These are phyloP conservation scores for Gracilaria domingensis DNA, from an alignment of 23 red algal genomes.

Conservation along the genomic window DNA sequence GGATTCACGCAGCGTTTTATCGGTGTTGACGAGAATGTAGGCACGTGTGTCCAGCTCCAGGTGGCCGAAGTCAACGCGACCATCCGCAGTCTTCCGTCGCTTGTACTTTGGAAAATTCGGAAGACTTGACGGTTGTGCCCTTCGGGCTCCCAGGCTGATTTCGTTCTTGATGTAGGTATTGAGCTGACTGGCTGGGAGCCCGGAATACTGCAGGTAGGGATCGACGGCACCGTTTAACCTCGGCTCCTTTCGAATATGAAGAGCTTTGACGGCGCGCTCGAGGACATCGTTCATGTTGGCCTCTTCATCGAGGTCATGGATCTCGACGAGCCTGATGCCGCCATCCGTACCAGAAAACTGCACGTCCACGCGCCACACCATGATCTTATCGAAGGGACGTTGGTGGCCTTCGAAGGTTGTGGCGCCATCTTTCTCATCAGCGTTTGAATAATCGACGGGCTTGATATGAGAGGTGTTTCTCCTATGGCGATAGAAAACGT, in stretches of 20 bases:
- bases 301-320: constrained; percentile 26
- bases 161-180: constrained; percentile 32
- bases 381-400: constrained; percentile 31
- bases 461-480: constrained; percentile 9
- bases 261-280: constrained; percentile 15
- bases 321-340: constrained; percentile 17
- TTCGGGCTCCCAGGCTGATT: background rate
- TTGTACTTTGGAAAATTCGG: constrained; percentile 29
- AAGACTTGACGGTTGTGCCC: background rate
- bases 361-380: constrained; percentile 31
- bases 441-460: background rate
- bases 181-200: background rate
- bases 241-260: constrained; percentile 26
- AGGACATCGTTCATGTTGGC: constrained; percentile 24
- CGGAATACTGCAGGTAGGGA: constrained; percentile 18
- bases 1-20: constrained; percentile 37
- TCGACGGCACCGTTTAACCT: constrained; percentile 10
- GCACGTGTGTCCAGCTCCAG: constrained; percentile 37
- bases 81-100: background rate
- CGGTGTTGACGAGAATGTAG: constrained; percentile 34
- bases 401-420: background rate
- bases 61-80: background rate
- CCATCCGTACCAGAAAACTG: constrained; percentile 35
- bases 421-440: background rate
- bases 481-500: constrained; percentile 33